Base-by-base conservation (phyloP, 208 protist species). In the Crithidia fasciculata region DNA sequence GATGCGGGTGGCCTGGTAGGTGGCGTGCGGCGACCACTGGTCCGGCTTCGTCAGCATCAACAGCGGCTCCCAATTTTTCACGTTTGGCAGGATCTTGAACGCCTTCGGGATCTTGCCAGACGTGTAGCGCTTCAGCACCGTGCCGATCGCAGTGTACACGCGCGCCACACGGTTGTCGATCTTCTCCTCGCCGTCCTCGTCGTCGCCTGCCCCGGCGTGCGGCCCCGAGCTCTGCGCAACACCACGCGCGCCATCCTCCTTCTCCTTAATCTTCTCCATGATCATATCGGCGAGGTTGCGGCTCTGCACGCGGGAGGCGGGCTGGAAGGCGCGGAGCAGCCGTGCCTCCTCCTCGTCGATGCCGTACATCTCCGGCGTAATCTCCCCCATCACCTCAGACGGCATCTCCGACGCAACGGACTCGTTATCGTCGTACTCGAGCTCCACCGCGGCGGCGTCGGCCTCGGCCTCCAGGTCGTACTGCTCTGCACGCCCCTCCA, bases 41-140 rank as follows among this genome's bases (percentile, higher is more conserved):
- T 98, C 88, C 19, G 99, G 99, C 57, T 94, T 85, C 15, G 98
- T 99, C 8, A 99, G 84, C 88, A 96, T 98, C 47, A 99, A 70
- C 52, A 99, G 86, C 85, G 98, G 96, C 89, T 99, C 98, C 98
- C 98, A 99, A 84, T 97, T 95, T 44, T 87, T 81, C 19, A 99
- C 90, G 47, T 94, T 92, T 47, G 99, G 99, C 49, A 99, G 80
- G 53, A 99, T 95, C 85, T 99, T 99, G 84, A 99, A 99, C 15
- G 99, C 98, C 88, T 99, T 99, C 19, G 98, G 99, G 10, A 99
- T 84, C 86, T 99, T 99, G 40, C 99, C 99, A 28, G 91, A 96
- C n/a, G 89, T 97, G 87, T 99, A 99, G 16, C 72, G 85, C 69
- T 94, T 90, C 60, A 99, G 83, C 39, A 99, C 82, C 44, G 76